phyloP scores from a whole-genome alignment of 495 filamentous ascomycete species.

The Hyaloscypha finlandica region DNA sequence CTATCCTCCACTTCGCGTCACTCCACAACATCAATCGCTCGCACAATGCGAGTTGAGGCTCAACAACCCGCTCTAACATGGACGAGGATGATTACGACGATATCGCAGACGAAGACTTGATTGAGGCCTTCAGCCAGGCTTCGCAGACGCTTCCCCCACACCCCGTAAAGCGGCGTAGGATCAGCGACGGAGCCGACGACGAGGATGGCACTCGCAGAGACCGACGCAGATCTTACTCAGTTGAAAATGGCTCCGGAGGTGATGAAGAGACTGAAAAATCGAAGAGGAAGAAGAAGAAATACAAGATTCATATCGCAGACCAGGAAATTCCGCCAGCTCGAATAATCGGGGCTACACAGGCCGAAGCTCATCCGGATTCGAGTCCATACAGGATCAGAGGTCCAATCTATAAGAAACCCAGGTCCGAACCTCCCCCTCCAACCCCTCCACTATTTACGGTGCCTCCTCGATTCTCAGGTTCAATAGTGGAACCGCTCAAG shows the following conservation, averaged over 20 bases:
- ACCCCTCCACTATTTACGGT: constrained; percentile 7
- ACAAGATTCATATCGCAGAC: constrained; percentile 29
- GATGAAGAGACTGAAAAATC: constrained; percentile 22
- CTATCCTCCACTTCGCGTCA: constrained; percentile 6
- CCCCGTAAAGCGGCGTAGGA: constrained; percentile 15
- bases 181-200: constrained; percentile 6
- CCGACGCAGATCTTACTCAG: constrained; percentile 11
- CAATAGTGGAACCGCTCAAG: not conserved
- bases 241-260: constrained; percentile 7
- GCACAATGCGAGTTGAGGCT: constrained; percentile 2
- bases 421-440: constrained; percentile 24
- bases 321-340: constrained; percentile 21
- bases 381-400: constrained; percentile 34
- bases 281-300: constrained; percentile 31
- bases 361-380: constrained; percentile 29
- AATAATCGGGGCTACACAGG: constrained; percentile 31
- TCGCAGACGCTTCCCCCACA: constrained; percentile 30
- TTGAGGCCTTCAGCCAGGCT: constrained; percentile 29
- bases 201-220: constrained; percentile 7
- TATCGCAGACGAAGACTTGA: constrained; percentile 32
- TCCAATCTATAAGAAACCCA: constrained; percentile 31
- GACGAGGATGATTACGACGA: constrained; percentile 33
- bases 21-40: not conserved
- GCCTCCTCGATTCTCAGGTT: not conserved
- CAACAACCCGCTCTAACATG: constrained; percentile 5